Evolutionary conservation across 2,329 filamentous ascomycete species (phyloP).

Genomic region (Dactylellina sp.): DNA sequence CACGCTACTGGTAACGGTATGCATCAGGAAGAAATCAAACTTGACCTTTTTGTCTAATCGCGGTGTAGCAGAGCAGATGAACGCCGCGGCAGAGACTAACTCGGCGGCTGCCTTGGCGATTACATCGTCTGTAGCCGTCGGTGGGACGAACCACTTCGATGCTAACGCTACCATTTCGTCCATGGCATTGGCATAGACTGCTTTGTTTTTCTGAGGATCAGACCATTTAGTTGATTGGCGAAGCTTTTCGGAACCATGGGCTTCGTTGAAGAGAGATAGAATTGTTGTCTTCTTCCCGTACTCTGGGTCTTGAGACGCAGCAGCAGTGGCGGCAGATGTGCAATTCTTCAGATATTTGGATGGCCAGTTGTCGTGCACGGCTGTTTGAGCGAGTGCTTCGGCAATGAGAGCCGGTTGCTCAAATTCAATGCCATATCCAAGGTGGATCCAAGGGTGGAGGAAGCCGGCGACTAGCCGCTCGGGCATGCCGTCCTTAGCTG

Average conservation of each 20-base stretch:
- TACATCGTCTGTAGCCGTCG: slow-evolving; percentile 62
- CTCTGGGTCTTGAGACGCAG: slow-evolving; percentile 42
- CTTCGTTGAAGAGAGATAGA: slow-evolving; percentile 72
- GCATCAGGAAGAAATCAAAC: slow-evolving; percentile 86
- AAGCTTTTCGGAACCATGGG: slow-evolving; percentile 71
- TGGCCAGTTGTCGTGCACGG: slow-evolving; percentile 74
- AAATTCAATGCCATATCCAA: slow-evolving; percentile 87
- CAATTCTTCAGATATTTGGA: slow-evolving; percentile 69
- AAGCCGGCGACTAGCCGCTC: slow-evolving; percentile 76
- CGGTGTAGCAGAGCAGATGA: slow-evolving; percentile 73
- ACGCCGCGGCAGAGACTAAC: slow-evolving; percentile 63
- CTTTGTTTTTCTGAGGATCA: slow-evolving; percentile 75
- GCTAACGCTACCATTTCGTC: slow-evolving; percentile 74
- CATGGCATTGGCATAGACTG: slow-evolving; percentile 73
- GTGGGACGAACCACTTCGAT: slow-evolving; percentile 66
- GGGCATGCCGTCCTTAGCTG: slow-evolving; percentile 76
- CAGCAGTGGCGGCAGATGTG: slow-evolving; percentile 66
- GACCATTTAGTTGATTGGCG: slow-evolving; percentile 66
- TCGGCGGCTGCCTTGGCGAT: slow-evolving; percentile 64
- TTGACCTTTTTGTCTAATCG: slow-evolving; percentile 74
- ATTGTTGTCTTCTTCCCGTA: slow-evolving; percentile 64
- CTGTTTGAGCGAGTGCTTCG: slow-evolving; percentile 80
- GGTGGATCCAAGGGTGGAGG: slow-evolving; percentile 83
- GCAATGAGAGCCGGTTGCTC: slow-evolving; percentile 83
- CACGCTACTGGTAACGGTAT: slow-evolving; percentile 80